Percentiles rank a stretch among this genome's conserved stretches.
Conservation (phyloP, 2,329 filamentous ascomycete species). For the Tolypocladium ophioglossoides region DNA sequence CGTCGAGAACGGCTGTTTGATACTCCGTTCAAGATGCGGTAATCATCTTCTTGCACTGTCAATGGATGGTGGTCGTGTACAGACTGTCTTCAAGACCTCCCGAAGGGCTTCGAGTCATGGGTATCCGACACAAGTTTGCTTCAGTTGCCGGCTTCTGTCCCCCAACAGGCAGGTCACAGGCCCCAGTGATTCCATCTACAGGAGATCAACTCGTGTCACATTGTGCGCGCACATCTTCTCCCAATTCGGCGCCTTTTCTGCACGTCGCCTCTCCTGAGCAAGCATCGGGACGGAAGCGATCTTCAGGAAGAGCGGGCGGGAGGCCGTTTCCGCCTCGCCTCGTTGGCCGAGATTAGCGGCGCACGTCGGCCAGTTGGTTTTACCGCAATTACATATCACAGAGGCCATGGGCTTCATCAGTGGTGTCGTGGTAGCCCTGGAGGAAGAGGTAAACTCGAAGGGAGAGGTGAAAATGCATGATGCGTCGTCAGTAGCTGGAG, state of each 20-base stretch:
- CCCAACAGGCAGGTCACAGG: not conserved
- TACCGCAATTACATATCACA: slow-evolving; percentile 4
- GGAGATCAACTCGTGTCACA: not conserved
- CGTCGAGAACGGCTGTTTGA: not conserved
- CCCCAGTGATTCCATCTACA: not conserved
- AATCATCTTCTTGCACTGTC: not conserved
- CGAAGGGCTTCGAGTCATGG: not conserved
- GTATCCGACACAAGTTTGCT: not conserved
- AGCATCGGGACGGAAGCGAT: slow-evolving; percentile 3
- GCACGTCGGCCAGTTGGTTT: not conserved
- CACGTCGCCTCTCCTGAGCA: slow-evolving; percentile 1
- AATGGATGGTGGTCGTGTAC: not conserved
- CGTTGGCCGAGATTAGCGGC: not conserved
- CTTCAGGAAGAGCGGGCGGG: slow-evolving; percentile 4
- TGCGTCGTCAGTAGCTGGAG: not conserved
- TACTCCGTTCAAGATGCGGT: not conserved
- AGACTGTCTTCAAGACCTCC: not conserved
- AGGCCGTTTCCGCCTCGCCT: not conserved
- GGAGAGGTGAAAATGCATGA: not conserved
- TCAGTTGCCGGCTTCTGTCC: not conserved
- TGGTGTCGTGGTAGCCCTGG: not conserved
- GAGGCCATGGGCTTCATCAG: not conserved
- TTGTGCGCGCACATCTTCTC: not conserved
- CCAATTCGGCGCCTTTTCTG: not conserved
- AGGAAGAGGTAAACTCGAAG: too few relatives aligned